phyloP scores from a whole-genome alignment of 179 eudicot species.

The Patellifolia procumbens region DNA sequence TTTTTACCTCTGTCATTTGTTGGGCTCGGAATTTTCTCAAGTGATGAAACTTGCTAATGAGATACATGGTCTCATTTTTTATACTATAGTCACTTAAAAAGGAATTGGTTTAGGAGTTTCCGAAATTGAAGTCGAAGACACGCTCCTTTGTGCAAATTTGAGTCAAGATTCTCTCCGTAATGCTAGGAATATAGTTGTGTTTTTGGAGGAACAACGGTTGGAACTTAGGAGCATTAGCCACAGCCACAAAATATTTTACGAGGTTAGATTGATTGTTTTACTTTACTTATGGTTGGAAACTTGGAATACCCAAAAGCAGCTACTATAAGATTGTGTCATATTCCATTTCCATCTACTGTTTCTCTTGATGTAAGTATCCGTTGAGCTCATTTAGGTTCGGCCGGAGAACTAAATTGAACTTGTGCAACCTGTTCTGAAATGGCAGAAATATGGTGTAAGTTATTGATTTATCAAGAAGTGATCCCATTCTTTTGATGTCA shows the following conservation, averaged over 20 bases:
- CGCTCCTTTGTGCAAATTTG: background rate
- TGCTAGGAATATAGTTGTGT: background rate
- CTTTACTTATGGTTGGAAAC: too few species aligned
- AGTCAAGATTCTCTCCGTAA: background rate
- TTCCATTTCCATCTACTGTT: too few species aligned
- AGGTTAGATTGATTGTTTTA: too few species aligned
- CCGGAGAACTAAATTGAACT: background rate
- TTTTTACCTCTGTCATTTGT: background rate
- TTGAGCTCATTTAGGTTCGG: background rate
- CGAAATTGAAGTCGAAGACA: background rate
- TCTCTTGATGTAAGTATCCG: background rate
- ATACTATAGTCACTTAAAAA: background rate
- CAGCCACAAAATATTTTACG: background rate
- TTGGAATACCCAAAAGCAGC: too few species aligned
- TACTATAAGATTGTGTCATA: too few species aligned
- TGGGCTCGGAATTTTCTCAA: background rate
- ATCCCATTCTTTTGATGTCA: too few species aligned
- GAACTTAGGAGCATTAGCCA: background rate
- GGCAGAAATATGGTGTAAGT: background rate
- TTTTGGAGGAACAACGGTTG: background rate
- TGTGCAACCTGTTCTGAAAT: background rate
- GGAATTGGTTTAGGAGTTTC: background rate
- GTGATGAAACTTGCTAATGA: background rate
- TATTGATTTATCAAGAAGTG: background rate
- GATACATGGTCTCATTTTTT: background rate